Base-by-base conservation (phyloP, 2,329 filamentous ascomycete species). In the Macrophomina tecta region DNA sequence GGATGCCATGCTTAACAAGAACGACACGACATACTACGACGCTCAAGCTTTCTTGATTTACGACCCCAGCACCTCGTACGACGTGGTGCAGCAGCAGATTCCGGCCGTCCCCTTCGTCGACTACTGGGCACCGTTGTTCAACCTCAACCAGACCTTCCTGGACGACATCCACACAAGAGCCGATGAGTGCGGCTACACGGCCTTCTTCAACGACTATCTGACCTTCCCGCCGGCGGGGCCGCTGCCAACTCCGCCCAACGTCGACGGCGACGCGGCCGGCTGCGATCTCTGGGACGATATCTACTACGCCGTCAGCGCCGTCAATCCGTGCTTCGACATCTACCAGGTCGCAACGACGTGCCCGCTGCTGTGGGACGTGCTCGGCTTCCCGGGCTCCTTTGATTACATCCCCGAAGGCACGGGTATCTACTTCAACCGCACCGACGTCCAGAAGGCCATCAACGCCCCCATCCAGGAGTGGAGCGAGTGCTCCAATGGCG, bases 1-100 rank as follows among this genome's bases (percentile, higher is more conserved):
- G 58, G 86, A 89, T 71, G 88, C 87, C 34, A 91, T 95, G 84
- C 81, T 94, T 69, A 87, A 91, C 65, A 83, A 83, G 60, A 86
- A 91, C 6, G 85, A 93, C 77, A 86, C 82, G 4, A 81, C 80
- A 8, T 89, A 92, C 78, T 93, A 87, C 77, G 85, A 93, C 74
- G 76, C 93, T 32, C 58, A 67, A 32, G 58, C 58, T n/a, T 45
- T 6, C 68, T 79, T 93, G 77, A 87, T 94, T 68, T 92, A 93
- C 73, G 90, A 94, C 71, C 91, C 91, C 0, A 82, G 84, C 4
- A 83, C 90, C 18, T 87, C 86, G 11, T 82, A 84, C 11, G 81
- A 85, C 55, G 76, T 78, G 2, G 75, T 87, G 1, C 80, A 85
- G 67, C 78, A 82, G 30, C 81, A 87, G 63, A 80, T 87, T 9